Evolutionary conservation across 768 basidiomycete genomes (phyloP), one percentile per base, ranked within the genome.

Genomic region (Hericium erinaceus): DNA sequence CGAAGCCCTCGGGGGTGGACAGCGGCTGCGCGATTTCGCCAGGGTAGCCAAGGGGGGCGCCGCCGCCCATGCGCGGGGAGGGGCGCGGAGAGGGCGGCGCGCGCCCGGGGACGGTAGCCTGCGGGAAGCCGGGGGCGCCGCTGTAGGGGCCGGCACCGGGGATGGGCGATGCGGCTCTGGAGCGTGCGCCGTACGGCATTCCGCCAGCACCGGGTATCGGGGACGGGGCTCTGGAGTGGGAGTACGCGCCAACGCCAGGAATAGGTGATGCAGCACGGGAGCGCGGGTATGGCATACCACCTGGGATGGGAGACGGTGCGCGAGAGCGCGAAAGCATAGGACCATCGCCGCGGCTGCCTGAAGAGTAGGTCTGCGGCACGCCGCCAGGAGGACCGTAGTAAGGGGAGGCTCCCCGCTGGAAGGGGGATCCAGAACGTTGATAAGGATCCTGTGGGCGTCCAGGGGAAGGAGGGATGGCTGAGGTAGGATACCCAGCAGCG

Each of bases 1-100:
- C 79, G 73, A 91, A 91, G 52, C 83, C 85, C 62, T 87, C 86
- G 0, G 89, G 89, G 1, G 82, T 76, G 10, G 67, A 38, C 39
- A 71, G 64, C 70, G 70, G 68, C 33, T 55, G 60, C 60, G 60
- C 60, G 53, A 63, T 55, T 39, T 54, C 55, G 16, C 11, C 20
- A 22, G 38, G 48, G 52, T 15, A 55, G 53, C 49, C 22, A 24
- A 58, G 53, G 3, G 39, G 2, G 28, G 49, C 39, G 48, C 59
- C 54, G 28, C 61, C 48, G 39, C 63, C 56, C n/a, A 55, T 41
- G 40, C 38, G 51, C 18, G 60, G 58, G 39, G 64, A 57, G 9
- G 49, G 49, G 15, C 38, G 53, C 20, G 60, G 58, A 37, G 55
- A 60, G 18, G 61, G 61, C 6, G 58, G 54, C 12, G 50, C 58